Base-by-base conservation (phyloP, 192 early-diverging fungal genomes). In the Rhizophagus sp. region DNA sequence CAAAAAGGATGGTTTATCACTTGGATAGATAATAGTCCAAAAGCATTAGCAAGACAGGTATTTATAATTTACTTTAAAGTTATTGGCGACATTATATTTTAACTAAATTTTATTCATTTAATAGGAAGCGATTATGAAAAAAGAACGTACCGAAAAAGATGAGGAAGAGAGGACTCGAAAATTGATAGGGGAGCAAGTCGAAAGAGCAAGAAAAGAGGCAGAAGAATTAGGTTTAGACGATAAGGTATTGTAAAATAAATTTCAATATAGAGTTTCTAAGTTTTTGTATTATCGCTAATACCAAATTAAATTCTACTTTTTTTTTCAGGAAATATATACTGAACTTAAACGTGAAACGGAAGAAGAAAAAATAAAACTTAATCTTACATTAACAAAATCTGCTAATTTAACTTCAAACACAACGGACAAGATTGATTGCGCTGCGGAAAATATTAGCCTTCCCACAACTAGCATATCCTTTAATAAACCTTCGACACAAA, bases 11-110 rank as follows among this genome's bases (percentile, higher is more conserved):
- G 94, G 91, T 93, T 93, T 80, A 92, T 98, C 8, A 87, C 89
- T 34, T 98, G 95, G 95, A 91, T 99, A 27, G 98, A 99, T 77
- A 92, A 92, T 68, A 93, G 93, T 25, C 96, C 95, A 22, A 95
- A 95, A 81, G 92, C 95, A 3, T 82, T 99, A 67, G 95, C 94
- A 5, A 81, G 92, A 81, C 93, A 94, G 85, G 90, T 86, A 82
- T 78, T 62, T n/a, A 27, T 15, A 27, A 57, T 34, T 52, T 15
- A 68, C 65, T 65, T 34, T 30, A 12, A 67, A 33, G 11, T 15
- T n/a, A 6, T 66, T n/a, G 25, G 3, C 25, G 2, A 11, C 3
- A 15, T 44, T 72, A 17, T 0, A 1, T 47, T 33, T n/a, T 22
- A 22, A 27, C 15, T 1, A 9, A 19, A 36, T 57, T 52, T 25